Base-by-base conservation (phyloP, 2,329 filamentous ascomycete species). In the Verticillium longisporum region DNA sequence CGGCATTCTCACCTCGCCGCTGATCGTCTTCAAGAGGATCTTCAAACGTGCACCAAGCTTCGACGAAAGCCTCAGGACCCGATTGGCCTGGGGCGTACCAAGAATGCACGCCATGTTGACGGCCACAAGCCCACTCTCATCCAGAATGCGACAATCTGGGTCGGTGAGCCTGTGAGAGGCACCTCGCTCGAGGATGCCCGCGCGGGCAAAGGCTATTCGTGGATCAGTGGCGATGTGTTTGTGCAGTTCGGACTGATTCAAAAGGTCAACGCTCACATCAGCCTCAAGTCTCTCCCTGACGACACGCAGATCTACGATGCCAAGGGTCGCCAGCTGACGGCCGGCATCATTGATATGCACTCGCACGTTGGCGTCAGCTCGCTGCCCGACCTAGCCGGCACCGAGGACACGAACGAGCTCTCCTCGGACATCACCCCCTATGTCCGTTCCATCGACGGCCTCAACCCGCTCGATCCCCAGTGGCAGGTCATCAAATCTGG, bases 331-430 rank as follows among this genome's bases (percentile, higher is more conserved):
- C 84, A 80, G 61, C 74, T 90, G 21, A 90, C 88, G 0, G 79
- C 80, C 7, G 88, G 88, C 15, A 85, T 90, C 66, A 84, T 90
- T 56, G 88, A 90, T 68, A 89, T 90, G 85, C 88, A 91, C 72
- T 86, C 81, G 37, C 88, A 90, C 68, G 80, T 85, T 1, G 85
- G 87, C 7, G 81, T 88, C 1, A 76, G 80, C 34, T 77, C 81
- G 15, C 72, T 89, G n/a, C 87, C 87, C 0, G 70, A 68, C 2
- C 76, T 88, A 1, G 61, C 66, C 1, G 85, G 83, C 18, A 83
- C 78, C 62, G 74, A 78, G 0, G 88, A 90, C 65, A 78, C 74
- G 59, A 90, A 90, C 66, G 88, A 90, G 71, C 73, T 86, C 66
- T 85, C 83, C 1, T 75, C 75, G 37, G 84, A 88, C 66, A 84